Percentiles rank a stretch among this genome's conserved stretches.
Evolutionary conservation across 2,329 filamentous ascomycete species (phyloP).

Genomic region (Plenodomus biglobosus): DNA sequence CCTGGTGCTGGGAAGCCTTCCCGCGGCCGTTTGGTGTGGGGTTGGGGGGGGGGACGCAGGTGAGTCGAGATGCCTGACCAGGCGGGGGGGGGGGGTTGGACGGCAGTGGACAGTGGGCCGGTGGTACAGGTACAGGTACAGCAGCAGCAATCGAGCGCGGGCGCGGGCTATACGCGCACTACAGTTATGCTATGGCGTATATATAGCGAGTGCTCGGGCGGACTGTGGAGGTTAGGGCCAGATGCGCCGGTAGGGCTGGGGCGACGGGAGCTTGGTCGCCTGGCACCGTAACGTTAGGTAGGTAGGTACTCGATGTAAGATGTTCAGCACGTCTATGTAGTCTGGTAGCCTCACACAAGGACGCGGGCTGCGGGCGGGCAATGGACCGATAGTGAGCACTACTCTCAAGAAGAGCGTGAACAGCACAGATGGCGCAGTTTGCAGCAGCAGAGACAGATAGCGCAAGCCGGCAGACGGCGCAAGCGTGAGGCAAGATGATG

Average conservation of each 20-base stretch:
- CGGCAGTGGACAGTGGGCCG: constrained; percentile 18
- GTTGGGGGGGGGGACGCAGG: constrained; percentile 17
- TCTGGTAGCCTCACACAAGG: constrained; percentile 2
- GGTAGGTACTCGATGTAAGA: too few species aligned
- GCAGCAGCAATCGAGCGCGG: constrained; percentile 10
- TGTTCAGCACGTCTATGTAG: not conserved
- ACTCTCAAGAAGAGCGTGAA: constrained; percentile 4
- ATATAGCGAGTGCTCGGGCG: constrained; percentile 12
- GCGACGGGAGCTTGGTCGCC: not conserved
- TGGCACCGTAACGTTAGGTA: not conserved
- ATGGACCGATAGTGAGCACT: too few species aligned
- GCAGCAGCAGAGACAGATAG: constrained; percentile 2
- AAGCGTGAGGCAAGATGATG: constrained; percentile 8
- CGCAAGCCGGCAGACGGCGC: constrained; percentile 7
- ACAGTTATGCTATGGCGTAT: constrained; percentile 1
- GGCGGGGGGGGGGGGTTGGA: constrained; percentile 25
- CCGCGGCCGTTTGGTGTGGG: constrained; percentile 24
- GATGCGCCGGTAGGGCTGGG: constrained; percentile 13
- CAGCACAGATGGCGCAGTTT: constrained; percentile 10
- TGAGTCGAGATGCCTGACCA: constrained; percentile 18
- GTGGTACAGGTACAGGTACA: constrained; percentile 9
- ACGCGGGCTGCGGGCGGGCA: not conserved
- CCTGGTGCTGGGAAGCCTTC: constrained; percentile 22
- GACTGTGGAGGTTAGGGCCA: constrained; percentile 9
- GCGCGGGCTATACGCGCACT: constrained; percentile 1